Evolutionary conservation across 306 rosid species (phyloP).

Genomic region (Inga oerstediana): DNA sequence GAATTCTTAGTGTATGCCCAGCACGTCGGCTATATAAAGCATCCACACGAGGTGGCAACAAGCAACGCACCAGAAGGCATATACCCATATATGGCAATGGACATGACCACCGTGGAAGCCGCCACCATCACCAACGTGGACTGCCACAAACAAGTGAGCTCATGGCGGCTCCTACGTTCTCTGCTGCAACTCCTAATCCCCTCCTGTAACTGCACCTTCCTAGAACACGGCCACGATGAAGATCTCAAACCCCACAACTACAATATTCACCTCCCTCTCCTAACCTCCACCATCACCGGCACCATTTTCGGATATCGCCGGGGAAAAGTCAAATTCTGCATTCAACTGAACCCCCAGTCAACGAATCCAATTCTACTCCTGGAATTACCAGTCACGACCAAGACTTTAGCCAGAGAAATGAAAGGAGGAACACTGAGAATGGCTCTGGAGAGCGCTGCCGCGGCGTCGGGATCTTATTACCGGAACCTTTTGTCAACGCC

Average conservation of each 20-base stretch:
- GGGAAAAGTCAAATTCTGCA: conserved; percentile 71
- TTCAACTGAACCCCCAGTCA: conserved; percentile 57
- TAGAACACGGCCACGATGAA: conserved; percentile 23
- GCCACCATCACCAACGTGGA: conserved; percentile 62
- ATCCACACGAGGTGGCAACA: background rate
- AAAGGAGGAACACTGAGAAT: conserved; percentile 77
- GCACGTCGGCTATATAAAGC: background rate
- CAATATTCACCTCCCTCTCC: background rate
- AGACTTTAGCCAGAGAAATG: conserved; percentile 80
- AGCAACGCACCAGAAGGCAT: background rate
- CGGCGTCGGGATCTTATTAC: background rate
- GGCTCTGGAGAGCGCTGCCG: conserved; percentile 51
- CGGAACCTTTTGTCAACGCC: conserved; percentile 57
- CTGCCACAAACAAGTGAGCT: conserved; percentile 91
- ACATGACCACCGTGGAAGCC: background rate
- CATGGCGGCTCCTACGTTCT: conserved; percentile 89
- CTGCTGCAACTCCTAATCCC: conserved; percentile 75
- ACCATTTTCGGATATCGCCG: conserved; percentile 76
- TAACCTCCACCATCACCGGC: conserved; percentile 42
- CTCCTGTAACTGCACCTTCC: conserved; percentile 58
- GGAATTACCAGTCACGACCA: conserved; percentile 68
- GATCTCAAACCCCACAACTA: too few species aligned
- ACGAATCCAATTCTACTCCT: conserved; percentile 63
- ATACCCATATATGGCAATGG: background rate
- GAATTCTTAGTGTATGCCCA: background rate